Conservation (phyloP, 1,284 basidiomycete species). For the Trichosporon faecale region DNA sequence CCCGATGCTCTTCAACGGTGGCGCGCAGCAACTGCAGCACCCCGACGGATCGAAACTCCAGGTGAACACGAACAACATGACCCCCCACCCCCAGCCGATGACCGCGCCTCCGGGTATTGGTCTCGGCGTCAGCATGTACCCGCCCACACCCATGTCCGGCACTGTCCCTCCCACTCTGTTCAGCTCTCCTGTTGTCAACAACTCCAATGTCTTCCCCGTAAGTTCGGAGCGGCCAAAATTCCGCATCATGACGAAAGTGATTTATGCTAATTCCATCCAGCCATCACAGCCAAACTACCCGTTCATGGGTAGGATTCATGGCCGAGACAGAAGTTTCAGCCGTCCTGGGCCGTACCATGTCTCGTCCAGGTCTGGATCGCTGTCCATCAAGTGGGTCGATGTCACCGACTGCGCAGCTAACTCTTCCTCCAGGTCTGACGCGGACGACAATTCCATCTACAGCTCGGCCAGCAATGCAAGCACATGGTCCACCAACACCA, state of each 20-base stretch:
- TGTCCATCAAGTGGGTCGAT: constrained; percentile 33
- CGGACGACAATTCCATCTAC: constrained; percentile 33
- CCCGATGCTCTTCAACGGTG: constrained; percentile 5
- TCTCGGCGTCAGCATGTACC: not conserved
- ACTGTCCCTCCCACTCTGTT: constrained; percentile 6
- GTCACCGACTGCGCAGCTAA: constrained; percentile 13
- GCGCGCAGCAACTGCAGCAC: constrained; percentile 5
- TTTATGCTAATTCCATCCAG: not conserved
- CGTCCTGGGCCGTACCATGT: constrained; percentile 37
- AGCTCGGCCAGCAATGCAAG: constrained; percentile 29
- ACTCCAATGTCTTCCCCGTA: constrained; percentile 1
- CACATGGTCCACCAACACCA: constrained; percentile 30
- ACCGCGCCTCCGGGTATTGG: not conserved
- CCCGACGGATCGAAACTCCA: constrained; percentile 2
- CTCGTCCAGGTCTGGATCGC: constrained; percentile 32
- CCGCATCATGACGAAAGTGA: not conserved
- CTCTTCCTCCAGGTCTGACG: constrained; percentile 32
- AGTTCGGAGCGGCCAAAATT: not conserved
- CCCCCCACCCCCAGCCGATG: not conserved
- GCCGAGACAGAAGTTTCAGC: constrained; percentile 30
- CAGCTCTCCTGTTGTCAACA: not conserved
- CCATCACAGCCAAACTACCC: constrained; percentile 8
- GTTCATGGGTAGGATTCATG: constrained; percentile 20
- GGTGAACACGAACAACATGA: not conserved
- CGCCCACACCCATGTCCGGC: not conserved